phyloP scores from a whole-genome alignment of 2,329 filamentous ascomycete genomes.

The Blastomyces gilchristii region DNA sequence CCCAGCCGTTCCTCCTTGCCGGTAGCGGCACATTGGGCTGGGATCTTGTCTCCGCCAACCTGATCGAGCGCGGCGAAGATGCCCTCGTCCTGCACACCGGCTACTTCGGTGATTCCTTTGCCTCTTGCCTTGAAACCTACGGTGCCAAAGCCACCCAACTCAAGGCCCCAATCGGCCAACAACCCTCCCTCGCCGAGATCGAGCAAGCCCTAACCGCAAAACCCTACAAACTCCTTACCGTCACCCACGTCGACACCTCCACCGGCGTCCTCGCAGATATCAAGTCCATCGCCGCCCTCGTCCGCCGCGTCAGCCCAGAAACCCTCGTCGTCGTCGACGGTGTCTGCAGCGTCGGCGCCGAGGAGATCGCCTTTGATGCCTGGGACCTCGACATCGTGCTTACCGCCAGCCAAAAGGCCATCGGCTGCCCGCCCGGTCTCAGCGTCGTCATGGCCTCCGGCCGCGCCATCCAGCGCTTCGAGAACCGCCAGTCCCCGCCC shows the following conservation, averaged over 20 bases:
- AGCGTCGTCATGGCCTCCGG: slow-evolving; percentile 92
- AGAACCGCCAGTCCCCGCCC: slow-evolving; percentile 69
- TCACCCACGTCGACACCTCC: slow-evolving; percentile 95
- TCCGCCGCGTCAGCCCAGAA: slow-evolving; percentile 77
- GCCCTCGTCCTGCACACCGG: slow-evolving; percentile 89
- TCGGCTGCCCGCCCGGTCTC: slow-evolving; percentile 86
- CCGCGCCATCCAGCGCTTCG: slow-evolving; percentile 69
- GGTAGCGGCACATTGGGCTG: slow-evolving; percentile 93
- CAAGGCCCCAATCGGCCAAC: slow-evolving; percentile 76
- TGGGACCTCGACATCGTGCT: slow-evolving; percentile 90
- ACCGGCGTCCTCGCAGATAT: slow-evolving; percentile 92
- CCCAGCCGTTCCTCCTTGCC: slow-evolving; percentile 87
- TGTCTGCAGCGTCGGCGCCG: slow-evolving; percentile 91
- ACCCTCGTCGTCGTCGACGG: slow-evolving; percentile 90
- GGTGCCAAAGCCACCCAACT: slow-evolving; percentile 83
- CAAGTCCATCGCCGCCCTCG: slow-evolving; percentile 68
- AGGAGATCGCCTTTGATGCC: slow-evolving; percentile 91
- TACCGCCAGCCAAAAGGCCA: slow-evolving; percentile 93
- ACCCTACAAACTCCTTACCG: slow-evolving; percentile 86
- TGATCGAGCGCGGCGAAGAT: slow-evolving; percentile 80
- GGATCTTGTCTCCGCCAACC: slow-evolving; percentile 91
- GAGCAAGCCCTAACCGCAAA: slow-evolving; percentile 82
- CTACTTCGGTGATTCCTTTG: slow-evolving; percentile 94
- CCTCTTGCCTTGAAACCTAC: slow-evolving; percentile 83
- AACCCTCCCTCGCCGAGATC: slow-evolving; percentile 76